These are phyloP conservation scores for Penicillium vulpinum DNA, from an alignment of 2,329 filamentous ascomycete species.

Conservation along the genomic window DNA sequence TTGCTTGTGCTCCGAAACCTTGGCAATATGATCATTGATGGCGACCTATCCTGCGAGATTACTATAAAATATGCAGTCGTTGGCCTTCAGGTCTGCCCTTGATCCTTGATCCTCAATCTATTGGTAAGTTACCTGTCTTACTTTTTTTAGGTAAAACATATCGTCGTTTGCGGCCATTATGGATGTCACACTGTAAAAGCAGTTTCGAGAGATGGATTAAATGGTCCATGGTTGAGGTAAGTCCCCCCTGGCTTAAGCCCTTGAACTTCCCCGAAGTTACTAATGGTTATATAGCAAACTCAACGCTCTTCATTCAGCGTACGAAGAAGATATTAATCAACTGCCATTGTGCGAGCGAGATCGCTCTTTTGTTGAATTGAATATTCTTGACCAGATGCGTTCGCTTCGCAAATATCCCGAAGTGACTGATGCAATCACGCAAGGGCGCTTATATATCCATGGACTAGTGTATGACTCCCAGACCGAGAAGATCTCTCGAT, in stretches of 20 bases:
- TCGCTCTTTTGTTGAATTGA: constrained; percentile 20
- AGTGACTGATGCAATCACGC: constrained; percentile 11
- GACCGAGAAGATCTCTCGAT: constrained; percentile 2
- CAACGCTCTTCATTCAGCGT: constrained; percentile 11
- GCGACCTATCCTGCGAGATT: constrained; percentile 21
- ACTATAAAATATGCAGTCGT: constrained; percentile 19
- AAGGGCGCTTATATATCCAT: constrained; percentile 14
- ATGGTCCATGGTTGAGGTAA: constrained; percentile 22
- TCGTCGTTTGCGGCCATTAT: constrained; percentile 25
- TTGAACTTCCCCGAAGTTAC: too few relatives aligned
- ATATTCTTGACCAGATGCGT: constrained; percentile 23
- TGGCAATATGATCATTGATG: constrained; percentile 25
- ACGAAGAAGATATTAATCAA: constrained; percentile 10
- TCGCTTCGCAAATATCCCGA: constrained; percentile 16
- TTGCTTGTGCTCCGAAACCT: constrained; percentile 21
- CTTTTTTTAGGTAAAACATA: constrained; percentile 15
- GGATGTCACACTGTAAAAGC: constrained; percentile 21
- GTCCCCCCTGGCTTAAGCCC: too few relatives aligned
- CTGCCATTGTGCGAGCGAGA: constrained; percentile 12
- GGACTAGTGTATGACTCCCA: constrained; percentile 20
- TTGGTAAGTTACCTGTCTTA: background rate
- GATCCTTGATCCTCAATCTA: background rate
- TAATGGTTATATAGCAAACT: constrained; percentile 13
- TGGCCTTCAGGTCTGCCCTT: constrained; percentile 5
- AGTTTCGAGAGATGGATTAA: constrained; percentile 13